Base-by-base conservation (phyloP, 441 rosid species). In the Melianthus villosus region DNA sequence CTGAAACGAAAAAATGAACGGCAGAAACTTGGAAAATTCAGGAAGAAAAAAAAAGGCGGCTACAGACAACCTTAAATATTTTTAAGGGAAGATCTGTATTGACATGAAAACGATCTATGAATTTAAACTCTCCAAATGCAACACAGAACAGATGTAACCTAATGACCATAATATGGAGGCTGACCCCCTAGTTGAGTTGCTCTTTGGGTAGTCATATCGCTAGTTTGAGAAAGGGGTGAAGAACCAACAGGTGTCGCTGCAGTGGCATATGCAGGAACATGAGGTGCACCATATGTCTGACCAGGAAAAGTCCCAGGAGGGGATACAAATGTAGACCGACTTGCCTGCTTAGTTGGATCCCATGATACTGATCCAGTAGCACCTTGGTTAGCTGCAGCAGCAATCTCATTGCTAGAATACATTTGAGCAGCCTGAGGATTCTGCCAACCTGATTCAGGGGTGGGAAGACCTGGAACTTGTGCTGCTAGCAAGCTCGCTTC, bases 371-470 rank as follows among this genome's bases (percentile, higher is more conserved):
- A 62, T 56, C 63, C 75, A 7, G 74, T 69, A 7, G 50, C 46
- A 31, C 69, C 56, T 25, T 38, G 54, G 41, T 60, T 73, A 45
- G 35, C 19, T 7, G 47, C 60, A 11, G 75, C 55, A 45, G 73
- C 65, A 50, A 67, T 73, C 40, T 53, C 62, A 48, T 53, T 45
- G 7, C 59, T 71, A 14, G 58, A 25, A 48, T 74, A 76, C 16
- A 45, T 40, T 18, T 72, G 42, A 43, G 68, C 54, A 43, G 38
- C 73, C 48, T 60, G 81, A 59, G 64, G 50, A 53, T 72, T 79
- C 64, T 72, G 89, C 93, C 93, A 80, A 11, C 8, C 54, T 22
- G 70, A 33, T 48, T 74, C 50, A 44, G 67, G 63, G 29, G 79
- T 27, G 34, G 69, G 48, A 4, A 50, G 49, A 20, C 72, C 75